Percentiles rank a stretch among this genome's conserved stretches.
Conservation (phyloP, 1,284 basidiomycete species). For the Anthracocystis setariae region DNA sequence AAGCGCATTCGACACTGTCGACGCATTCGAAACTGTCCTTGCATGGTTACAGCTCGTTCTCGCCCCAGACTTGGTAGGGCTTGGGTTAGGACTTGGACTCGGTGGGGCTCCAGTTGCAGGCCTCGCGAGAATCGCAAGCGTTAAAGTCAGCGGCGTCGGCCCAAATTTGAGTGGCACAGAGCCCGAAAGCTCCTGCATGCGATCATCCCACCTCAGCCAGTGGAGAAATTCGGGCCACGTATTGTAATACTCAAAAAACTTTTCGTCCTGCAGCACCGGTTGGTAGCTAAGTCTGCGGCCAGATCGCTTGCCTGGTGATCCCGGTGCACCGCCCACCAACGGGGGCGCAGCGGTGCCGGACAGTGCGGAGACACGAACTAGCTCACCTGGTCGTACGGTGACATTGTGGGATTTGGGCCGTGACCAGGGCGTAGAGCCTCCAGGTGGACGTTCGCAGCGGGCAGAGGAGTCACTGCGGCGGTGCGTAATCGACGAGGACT, state of each 20-base stretch:
- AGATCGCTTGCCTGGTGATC: slow-evolving; percentile 55
- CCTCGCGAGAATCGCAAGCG: slow-evolving; percentile 39
- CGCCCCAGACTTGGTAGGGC: slow-evolving; percentile 21
- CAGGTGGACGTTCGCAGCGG: slow-evolving; percentile 12
- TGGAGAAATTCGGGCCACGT: slow-evolving; percentile 59
- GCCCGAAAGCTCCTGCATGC: slow-evolving; percentile 58
- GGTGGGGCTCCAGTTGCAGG: slow-evolving; percentile 21
- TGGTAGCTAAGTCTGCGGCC: slow-evolving; percentile 48
- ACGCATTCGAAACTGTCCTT: slow-evolving; percentile 19
- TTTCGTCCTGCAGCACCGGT: slow-evolving; percentile 55
- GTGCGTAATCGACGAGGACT: slow-evolving; percentile 21
- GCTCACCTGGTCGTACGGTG: slow-evolving; percentile 30
- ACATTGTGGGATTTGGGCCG: slow-evolving; percentile 27
- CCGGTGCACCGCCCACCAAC: slow-evolving; percentile 55
- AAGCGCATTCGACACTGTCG: slow-evolving; percentile 8
- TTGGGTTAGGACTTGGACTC: slow-evolving; percentile 27
- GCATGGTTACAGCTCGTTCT: slow-evolving; percentile 19
- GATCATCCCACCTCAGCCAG: slow-evolving; percentile 58
- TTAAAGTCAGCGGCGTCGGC: slow-evolving; percentile 33
- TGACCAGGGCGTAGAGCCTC: slow-evolving; percentile 28
- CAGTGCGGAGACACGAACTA: slow-evolving; percentile 50
- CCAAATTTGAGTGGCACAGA: slow-evolving; percentile 52
- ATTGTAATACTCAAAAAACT: slow-evolving; percentile 55
- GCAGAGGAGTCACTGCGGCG: slow-evolving; percentile 29
- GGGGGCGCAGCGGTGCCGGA: slow-evolving; percentile 48